phyloP scores from a whole-genome alignment of 352 stramenopile genomes.

The Pythium brachiatum region DNA sequence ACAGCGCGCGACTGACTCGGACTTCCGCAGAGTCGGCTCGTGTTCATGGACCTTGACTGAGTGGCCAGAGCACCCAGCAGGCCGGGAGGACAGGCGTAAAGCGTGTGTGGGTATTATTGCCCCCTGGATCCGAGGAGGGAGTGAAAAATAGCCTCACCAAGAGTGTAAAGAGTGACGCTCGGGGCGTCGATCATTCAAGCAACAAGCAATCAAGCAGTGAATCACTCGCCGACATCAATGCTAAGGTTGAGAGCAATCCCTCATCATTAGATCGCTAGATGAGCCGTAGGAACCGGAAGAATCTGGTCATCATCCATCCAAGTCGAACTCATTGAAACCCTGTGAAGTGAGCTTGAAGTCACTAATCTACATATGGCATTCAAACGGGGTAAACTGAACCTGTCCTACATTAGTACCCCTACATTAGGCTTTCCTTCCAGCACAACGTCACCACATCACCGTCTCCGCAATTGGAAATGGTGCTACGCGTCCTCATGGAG shows the following conservation, averaged over 20 bases:
- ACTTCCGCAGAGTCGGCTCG: neutral
- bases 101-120: neutral
- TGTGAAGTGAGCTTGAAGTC: neutral
- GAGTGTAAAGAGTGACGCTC: neutral
- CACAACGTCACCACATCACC: neutral
- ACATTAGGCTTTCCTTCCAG: neutral
- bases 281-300: no score
- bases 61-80: neutral
- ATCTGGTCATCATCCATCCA: no score
- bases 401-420: neutral
- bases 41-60: neutral
- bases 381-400: neutral
- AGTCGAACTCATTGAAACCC: neutral
- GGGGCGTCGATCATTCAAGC: neutral
- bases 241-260: no score
- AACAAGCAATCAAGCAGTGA: neutral
- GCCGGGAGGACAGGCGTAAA: neutral
- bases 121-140: neutral
- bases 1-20: neutral
- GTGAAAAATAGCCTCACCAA: neutral
- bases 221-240: neutral
- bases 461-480: neutral
- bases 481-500: slow-evolving; percentile 6
- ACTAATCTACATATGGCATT: neutral
- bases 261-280: no score